Conservation (phyloP, 139 green algal species). For the Ettlia oleoabundans region DNA sequence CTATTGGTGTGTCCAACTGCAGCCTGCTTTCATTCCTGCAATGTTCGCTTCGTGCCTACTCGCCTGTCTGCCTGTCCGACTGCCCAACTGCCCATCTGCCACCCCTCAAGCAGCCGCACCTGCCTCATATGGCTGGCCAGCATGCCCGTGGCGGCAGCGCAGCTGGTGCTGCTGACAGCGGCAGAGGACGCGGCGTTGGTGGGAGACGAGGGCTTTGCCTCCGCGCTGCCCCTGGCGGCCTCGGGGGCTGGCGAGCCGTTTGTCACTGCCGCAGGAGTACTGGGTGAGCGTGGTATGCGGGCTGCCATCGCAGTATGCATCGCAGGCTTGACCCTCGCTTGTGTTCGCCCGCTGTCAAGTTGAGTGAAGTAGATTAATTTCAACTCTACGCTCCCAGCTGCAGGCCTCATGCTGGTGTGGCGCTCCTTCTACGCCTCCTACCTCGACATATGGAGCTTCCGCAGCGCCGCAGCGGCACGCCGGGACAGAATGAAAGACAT, state of each 20-base stretch:
- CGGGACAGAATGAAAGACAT: conserved; percentile 39
- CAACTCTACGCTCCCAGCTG: background rate
- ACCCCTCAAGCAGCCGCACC: conserved; percentile 1
- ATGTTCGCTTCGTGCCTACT: background rate
- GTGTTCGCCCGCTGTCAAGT: too few species aligned
- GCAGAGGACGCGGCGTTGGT: conserved; percentile 64
- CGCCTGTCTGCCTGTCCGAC: background rate
- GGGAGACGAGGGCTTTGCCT: conserved; percentile 52
- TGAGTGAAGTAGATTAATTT: too few species aligned
- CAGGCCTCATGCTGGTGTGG: conserved; percentile 73
- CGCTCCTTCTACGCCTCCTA: conserved; percentile 70
- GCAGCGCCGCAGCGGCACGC: conserved; percentile 22
- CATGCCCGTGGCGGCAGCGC: conserved; percentile 73
- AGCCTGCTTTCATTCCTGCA: background rate
- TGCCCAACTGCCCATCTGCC: background rate
- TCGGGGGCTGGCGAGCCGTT: conserved; percentile 70
- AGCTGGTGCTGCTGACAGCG: conserved; percentile 79
- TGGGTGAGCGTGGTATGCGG: conserved; percentile 43
- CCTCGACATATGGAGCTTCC: conserved; percentile 65
- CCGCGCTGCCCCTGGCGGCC: conserved; percentile 68
- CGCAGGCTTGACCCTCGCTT: too few species aligned
- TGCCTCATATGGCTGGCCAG: conserved; percentile 66
- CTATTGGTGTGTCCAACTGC: too few species aligned
- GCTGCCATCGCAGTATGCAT: too few species aligned
- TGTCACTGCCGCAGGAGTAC: conserved; percentile 64